These are phyloP conservation scores for Aspergillus ibericus DNA, from an alignment of 2,329 filamentous ascomycete genomes.

Conservation along the genomic window DNA sequence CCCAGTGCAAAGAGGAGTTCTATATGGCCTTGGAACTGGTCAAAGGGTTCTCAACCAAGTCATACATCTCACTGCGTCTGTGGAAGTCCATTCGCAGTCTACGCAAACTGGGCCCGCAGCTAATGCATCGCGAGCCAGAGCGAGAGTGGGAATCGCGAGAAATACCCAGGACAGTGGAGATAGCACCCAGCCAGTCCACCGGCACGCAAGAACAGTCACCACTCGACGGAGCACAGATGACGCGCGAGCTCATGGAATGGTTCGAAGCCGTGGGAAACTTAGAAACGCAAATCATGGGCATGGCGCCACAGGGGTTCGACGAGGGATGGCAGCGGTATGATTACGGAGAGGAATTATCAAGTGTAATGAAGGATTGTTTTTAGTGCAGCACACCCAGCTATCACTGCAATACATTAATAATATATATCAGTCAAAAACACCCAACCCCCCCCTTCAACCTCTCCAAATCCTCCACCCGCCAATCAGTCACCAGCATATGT, in stretches of 20 bases:
- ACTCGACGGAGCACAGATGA: slow-evolving; percentile 57
- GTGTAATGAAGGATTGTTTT: slow-evolving; percentile 55
- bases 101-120: slow-evolving; percentile 60
- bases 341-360: slow-evolving; percentile 58
- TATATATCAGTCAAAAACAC: neutral
- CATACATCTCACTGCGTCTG: slow-evolving; percentile 60
- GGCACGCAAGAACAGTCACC: slow-evolving; percentile 42
- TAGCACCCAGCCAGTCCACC: neutral
- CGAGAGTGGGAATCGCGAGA: neutral
- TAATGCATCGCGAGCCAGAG: slow-evolving; percentile 36
- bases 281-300: slow-evolving; percentile 41
- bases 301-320: slow-evolving; percentile 27
- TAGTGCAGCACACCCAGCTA: too few species aligned
- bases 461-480: slow-evolving; percentile 42
- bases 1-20: slow-evolving; percentile 61
- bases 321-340: slow-evolving; percentile 34
- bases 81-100: slow-evolving; percentile 64
- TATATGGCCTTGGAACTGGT: slow-evolving; percentile 65
- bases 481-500: slow-evolving; percentile 63
- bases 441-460: slow-evolving; percentile 8
- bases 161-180: neutral
- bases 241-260: slow-evolving; percentile 59
- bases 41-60: slow-evolving; percentile 60
- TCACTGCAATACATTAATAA: too few species aligned
- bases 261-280: slow-evolving; percentile 63